Evolutionary conservation across 495 filamentous ascomycete species (phyloP), one percentile per base, ranked within the genome.

Genomic region (Lichina pygmaea): DNA sequence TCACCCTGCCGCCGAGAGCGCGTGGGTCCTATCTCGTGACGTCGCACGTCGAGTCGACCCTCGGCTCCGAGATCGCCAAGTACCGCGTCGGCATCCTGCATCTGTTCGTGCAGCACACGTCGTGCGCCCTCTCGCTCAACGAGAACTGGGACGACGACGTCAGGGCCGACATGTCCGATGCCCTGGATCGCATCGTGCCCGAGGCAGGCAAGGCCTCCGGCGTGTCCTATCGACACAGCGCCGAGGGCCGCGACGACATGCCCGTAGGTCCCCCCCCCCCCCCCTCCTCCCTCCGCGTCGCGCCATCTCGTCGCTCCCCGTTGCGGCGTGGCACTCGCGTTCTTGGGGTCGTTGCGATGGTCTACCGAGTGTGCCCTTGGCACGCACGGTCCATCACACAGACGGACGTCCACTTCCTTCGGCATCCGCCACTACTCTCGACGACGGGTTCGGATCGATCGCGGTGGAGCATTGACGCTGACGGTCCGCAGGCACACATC

Each of bases 1-100:
- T 94, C 60, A 69, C 70, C 12, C 77, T 95, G 36, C 78, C 82
- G 49, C 50, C 75, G 2, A 65, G 67, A 50, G 66, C 72, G 30
- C 78, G 86, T 42, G 89, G 89, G 60, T 78, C 73, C 49, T 93
- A 94, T 66, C 80, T 97, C 38, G 68, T 95, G 57, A 94, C 86
- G 49, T 66, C 77, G 54, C 61, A 73, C 43, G 69, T 97, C 46
- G 42, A 48, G 44, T 34, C 41, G 15, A 31, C 16, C 10, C 16
- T 71, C 31, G 58, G 59, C 37, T 82, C 86, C 5, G 78, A 93
- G 58, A 63, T 97, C 51, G 62, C 61, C 42, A 52, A 63, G 47
- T 89, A 92, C 70, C 84, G 83, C 57, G 66, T 85, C 49, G 89
- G 89, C 33, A 63, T 95, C 48, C 63, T 95, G 48, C 74, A 92